Evolutionary conservation across 768 basidiomycete species (phyloP), one percentile per base, ranked within the genome.

Genomic region (Tubosaeta sp.): DNA sequence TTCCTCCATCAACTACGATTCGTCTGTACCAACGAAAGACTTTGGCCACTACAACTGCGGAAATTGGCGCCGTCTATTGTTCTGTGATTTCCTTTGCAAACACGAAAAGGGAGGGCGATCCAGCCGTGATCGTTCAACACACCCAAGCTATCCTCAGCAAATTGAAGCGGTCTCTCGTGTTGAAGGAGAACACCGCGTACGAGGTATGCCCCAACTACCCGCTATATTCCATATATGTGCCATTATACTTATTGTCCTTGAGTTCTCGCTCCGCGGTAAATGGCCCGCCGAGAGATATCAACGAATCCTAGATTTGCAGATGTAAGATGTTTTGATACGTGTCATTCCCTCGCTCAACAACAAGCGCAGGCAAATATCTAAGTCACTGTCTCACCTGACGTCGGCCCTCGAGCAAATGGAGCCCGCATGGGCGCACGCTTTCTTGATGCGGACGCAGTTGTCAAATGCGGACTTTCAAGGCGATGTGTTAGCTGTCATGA

Each of bases 211-310:
- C 16, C 7, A 36, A 4, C 14, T 14, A 3, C 19, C 35, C 1
- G 1, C 30, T 12, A 54, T 21, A 30, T 48, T 18, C 54, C 53
- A 18, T 6, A 12, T 16, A 10, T 25, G 18, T 24, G 14, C 21
- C 8, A 18, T 29, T 21, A n/a, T 31, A 9, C 45, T 55, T 6
- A 58, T 4, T 30, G n/a, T 12, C 1, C 22, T n/a, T 8, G 60
- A 92, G 84, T 82, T 90, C 63, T 90, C 89, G 0, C 67, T 93
- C 21, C 69, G 81, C 45, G 91, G 90, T 1, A 71, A 76, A 55
- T 93, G 89, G 90, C 91, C 91, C 1, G 78, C 80, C 19, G 71
- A 86, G 50, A 71, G 90, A 52, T 92, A 92, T 63, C 80, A 85
- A 30, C 80, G 71, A 31, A 77, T 89, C 29, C 66, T 84, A 54